A percentile compares a stretch with the other conserved stretches of the same genome.
Evolutionary conservation across 1,139 yeast species (phyloP).

Genomic region (Blastobotrys arbuscula): DNA sequence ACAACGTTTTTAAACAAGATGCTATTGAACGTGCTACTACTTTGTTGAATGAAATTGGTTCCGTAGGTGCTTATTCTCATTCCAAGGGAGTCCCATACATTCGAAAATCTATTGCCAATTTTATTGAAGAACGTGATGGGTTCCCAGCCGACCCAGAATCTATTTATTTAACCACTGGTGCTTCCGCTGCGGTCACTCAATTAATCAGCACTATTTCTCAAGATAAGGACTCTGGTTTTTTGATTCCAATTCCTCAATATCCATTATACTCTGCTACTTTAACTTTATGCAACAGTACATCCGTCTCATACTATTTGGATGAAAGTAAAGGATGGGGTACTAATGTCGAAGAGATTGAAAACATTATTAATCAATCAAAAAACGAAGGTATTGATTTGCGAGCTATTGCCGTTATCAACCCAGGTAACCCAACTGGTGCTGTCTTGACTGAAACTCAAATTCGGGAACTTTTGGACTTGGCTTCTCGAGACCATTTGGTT

Average conservation of each 20-base stretch:
- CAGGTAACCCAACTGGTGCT: conserved; percentile 97
- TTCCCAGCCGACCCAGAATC: conserved; percentile 61
- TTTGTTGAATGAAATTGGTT: conserved; percentile 59
- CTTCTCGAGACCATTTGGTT: conserved; percentile 78
- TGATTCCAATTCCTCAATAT: conserved; percentile 96
- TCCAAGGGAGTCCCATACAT: conserved; percentile 79
- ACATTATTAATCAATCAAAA: conserved; percentile 47
- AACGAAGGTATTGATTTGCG: conserved; percentile 58
- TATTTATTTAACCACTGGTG: conserved; percentile 86
- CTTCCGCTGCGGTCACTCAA: conserved; percentile 82
- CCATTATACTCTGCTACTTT: conserved; percentile 93
- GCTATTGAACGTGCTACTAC: conserved; percentile 63
- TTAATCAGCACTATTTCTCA: conserved; percentile 64
- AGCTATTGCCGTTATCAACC: conserved; percentile 88
- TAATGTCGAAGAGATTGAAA: conserved; percentile 59
- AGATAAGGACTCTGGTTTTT: conserved; percentile 68
- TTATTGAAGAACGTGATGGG: conserved; percentile 66
- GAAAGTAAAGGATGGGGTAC: conserved; percentile 83
- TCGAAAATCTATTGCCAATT: conserved; percentile 73
- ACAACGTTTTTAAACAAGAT: conserved; percentile 54
- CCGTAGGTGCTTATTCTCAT: conserved; percentile 90
- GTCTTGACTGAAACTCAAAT: conserved; percentile 62
- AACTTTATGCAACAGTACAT: conserved; percentile 72
- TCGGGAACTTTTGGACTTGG: conserved; percentile 62
- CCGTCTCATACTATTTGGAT: conserved; percentile 82